These are phyloP conservation scores for Pontederia crassipes DNA, from an alignment of 176 grass and related monocot species.

Conservation along the genomic window DNA sequence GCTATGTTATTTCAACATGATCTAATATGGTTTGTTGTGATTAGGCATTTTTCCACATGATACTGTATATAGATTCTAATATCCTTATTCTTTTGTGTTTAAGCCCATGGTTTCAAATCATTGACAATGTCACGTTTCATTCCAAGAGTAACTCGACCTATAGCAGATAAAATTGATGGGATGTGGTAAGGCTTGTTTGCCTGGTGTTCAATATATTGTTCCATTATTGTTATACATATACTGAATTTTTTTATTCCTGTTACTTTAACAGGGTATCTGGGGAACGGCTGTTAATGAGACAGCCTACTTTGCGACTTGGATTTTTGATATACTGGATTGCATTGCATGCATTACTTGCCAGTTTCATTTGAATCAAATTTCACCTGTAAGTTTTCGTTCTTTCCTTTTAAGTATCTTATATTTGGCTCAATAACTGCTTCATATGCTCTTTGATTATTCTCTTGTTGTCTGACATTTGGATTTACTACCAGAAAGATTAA, in stretches of 20 bases:
- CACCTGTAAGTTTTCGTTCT: conserved; percentile 22
- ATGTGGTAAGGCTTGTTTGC: conserved; percentile 46
- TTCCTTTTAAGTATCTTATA: too few relatives aligned
- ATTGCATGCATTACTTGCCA: conserved; percentile 73
- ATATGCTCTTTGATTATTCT: too few relatives aligned
- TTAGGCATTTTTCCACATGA: neutral
- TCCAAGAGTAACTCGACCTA: conserved; percentile 78
- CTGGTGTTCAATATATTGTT: neutral
- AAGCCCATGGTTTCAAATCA: conserved; percentile 97
- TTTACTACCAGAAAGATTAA: too few relatives aligned
- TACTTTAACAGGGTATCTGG: conserved; percentile 77
- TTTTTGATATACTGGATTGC: conserved; percentile 77
- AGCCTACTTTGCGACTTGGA: conserved; percentile 67
- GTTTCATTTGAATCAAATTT: conserved; percentile 67
- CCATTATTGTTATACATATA: conserved; percentile 7
- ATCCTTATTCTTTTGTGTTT: conserved; percentile 30
- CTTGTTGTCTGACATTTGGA: too few relatives aligned
- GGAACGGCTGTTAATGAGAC: conserved; percentile 93
- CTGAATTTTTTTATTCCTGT: conserved; percentile 16
- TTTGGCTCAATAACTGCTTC: too few relatives aligned
- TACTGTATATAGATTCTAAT: conserved; percentile 13
- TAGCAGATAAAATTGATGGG: conserved; percentile 85
- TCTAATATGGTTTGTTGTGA: neutral
- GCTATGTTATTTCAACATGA: conserved; percentile 11
- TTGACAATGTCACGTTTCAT: conserved; percentile 77